phyloP scores from a whole-genome alignment of 495 filamentous ascomycete species.

The Hypoxylon lienhwacheense region DNA sequence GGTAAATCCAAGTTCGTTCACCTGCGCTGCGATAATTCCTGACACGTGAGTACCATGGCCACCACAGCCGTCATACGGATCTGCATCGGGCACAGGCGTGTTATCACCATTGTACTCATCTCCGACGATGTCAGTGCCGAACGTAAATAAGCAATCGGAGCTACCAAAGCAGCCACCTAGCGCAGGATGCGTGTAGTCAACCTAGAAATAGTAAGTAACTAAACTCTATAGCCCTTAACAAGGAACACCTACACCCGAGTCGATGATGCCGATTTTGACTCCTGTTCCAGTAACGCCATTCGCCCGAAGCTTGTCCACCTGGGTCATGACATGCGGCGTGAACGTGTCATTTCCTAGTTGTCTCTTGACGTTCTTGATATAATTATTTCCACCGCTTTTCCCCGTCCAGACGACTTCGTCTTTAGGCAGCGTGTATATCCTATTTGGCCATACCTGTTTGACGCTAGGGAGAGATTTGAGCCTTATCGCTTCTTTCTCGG shows the following conservation, averaged over 20 bases:
- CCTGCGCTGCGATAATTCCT: constrained; percentile 58
- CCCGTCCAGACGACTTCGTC: constrained; percentile 52
- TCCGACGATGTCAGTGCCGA: constrained; percentile 56
- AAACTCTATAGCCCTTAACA: background rate
- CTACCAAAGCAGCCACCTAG: constrained; percentile 60
- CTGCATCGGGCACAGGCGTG: constrained; percentile 48
- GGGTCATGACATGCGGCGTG: constrained; percentile 50
- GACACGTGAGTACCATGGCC: constrained; percentile 56
- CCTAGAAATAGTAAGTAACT: constrained; percentile 37
- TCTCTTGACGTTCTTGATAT: constrained; percentile 39
- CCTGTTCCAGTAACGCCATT: constrained; percentile 49
- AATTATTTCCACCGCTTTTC: constrained; percentile 29
- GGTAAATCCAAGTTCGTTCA: constrained; percentile 54
- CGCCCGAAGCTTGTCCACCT: constrained; percentile 52
- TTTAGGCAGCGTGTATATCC: constrained; percentile 45
- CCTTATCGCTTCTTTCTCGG: constrained; percentile 44
- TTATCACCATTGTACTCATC: constrained; percentile 51
- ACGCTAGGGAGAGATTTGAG: constrained; percentile 46
- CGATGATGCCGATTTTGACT: constrained; percentile 53
- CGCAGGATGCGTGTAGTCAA: constrained; percentile 61
- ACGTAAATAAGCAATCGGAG: constrained; percentile 56
- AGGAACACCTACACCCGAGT: constrained; percentile 48
- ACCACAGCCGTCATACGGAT: constrained; percentile 48
- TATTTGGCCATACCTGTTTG: constrained; percentile 52
- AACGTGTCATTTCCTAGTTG: constrained; percentile 44